These are phyloP conservation scores for Talaromyces islandicus DNA, from an alignment of 2,329 filamentous ascomycete species.

Conservation along the genomic window DNA sequence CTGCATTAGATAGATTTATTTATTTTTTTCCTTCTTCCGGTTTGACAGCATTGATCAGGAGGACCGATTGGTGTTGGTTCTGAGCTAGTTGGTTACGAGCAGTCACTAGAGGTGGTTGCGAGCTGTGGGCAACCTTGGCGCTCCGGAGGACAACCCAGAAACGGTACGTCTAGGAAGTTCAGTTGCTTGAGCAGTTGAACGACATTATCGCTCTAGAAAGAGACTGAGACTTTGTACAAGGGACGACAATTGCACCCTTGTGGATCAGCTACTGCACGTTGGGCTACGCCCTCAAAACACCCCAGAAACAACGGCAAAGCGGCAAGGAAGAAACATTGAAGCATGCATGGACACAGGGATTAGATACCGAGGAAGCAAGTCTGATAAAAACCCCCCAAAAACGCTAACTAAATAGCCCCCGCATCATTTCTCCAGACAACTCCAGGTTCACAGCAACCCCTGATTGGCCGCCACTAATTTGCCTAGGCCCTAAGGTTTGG, in stretches of 20 bases:
- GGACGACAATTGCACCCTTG: not conserved
- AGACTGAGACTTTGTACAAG: too few species aligned
- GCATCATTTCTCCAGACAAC: not conserved
- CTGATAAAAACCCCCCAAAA: not conserved
- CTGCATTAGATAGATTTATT: too few species aligned
- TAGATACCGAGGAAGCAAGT: not conserved
- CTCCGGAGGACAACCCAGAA: not conserved
- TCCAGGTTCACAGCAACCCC: not conserved
- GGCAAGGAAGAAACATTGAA: not conserved
- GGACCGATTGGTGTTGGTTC: not conserved
- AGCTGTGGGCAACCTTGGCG: not conserved
- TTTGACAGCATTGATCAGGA: not conserved
- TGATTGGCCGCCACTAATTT: not conserved
- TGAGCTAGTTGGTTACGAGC: not conserved
- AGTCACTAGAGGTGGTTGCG: not conserved
- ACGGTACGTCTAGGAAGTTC: not conserved
- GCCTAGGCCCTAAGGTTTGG: not conserved
- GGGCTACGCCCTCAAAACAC: too few species aligned
- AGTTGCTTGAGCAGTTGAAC: not conserved
- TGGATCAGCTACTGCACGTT: too few species aligned
- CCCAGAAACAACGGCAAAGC: too few species aligned
- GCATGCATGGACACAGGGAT: not conserved
- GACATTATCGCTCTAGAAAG: not conserved
- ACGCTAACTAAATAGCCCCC: not conserved
- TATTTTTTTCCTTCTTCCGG: too few species aligned